phyloP scores from a whole-genome alignment of 1,284 basidiomycete genomes.

The Boletus mariae region DNA sequence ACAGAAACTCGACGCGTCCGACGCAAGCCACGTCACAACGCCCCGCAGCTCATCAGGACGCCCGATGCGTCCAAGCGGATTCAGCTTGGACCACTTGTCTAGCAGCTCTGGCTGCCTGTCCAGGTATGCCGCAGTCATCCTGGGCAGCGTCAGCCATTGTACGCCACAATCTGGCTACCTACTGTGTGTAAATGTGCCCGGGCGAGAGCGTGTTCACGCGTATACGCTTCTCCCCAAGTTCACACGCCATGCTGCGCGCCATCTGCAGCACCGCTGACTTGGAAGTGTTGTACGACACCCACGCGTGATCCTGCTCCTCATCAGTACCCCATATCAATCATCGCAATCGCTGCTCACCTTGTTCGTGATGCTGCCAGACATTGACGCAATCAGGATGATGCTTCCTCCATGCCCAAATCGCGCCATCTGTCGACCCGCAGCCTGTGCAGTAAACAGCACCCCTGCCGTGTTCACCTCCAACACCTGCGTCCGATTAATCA shows the following conservation, averaged over 20 bases:
- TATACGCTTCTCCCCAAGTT: constrained; percentile 68
- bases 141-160: constrained; percentile 21
- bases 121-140: constrained; percentile 77
- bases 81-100: constrained; percentile 70
- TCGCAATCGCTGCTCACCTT: constrained; percentile 41
- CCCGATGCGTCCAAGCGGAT: constrained; percentile 74
- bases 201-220: constrained; percentile 76
- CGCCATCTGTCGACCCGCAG: constrained; percentile 73
- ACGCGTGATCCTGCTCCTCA: constrained; percentile 56
- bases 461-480: constrained; percentile 75
- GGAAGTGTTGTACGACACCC: constrained; percentile 78
- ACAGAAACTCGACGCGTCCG: constrained; percentile 72
- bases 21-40: constrained; percentile 77
- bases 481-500: constrained; percentile 43
- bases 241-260: constrained; percentile 80
- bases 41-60: constrained; percentile 75
- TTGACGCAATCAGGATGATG: constrained; percentile 78
- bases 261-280: constrained; percentile 83
- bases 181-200: constrained; percentile 74
- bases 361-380: constrained; percentile 85
- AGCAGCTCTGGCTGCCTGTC: constrained; percentile 67
- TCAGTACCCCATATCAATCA: not conserved
- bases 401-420: constrained; percentile 71
- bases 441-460: constrained; percentile 75
- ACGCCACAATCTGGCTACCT: constrained; percentile 17